These are phyloP conservation scores for Dryas drummondii DNA, from an alignment of 306 rosid genomes.

Conservation along the genomic window DNA sequence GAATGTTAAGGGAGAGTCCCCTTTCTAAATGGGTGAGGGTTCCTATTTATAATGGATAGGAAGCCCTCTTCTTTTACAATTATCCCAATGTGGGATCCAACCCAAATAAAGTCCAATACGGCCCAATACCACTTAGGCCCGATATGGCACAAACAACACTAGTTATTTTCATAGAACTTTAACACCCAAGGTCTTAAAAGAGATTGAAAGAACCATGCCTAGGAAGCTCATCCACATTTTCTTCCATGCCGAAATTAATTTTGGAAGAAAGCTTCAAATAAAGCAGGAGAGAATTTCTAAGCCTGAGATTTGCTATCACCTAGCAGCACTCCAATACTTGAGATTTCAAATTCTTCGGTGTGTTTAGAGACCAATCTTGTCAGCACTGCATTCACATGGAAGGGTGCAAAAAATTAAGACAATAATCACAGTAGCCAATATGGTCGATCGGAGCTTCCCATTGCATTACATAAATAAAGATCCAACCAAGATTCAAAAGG, in stretches of 20 bases:
- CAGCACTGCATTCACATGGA: conserved; percentile 58
- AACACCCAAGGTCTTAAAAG: not conserved
- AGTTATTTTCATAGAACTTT: not conserved
- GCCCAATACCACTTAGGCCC: no score
- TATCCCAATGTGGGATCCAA: no score
- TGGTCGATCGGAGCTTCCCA: not conserved
- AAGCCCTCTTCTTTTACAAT: no score
- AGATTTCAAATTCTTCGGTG: conserved; percentile 73
- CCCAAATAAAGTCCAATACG: no score
- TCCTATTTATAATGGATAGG: no score
- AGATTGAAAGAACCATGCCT: conserved; percentile 6
- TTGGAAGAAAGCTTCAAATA: conserved; percentile 33
- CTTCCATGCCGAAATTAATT: conserved; percentile 9
- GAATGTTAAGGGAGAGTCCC: no score
- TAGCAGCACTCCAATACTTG: conserved; percentile 80
- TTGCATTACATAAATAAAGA: not conserved
- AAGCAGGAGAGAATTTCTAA: conserved; percentile 21
- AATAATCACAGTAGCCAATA: not conserved
- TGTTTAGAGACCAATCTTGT: conserved; percentile 72
- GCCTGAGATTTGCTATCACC: conserved; percentile 48
- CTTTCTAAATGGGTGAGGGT: no score
- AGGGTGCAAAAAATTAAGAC: conserved; percentile 15
- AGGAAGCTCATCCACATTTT: conserved; percentile 38
- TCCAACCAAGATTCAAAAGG: not conserved
- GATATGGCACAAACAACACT: no score